These are phyloP conservation scores for Apiospora marii DNA, from an alignment of 2,329 filamentous ascomycete species.

Conservation along the genomic window DNA sequence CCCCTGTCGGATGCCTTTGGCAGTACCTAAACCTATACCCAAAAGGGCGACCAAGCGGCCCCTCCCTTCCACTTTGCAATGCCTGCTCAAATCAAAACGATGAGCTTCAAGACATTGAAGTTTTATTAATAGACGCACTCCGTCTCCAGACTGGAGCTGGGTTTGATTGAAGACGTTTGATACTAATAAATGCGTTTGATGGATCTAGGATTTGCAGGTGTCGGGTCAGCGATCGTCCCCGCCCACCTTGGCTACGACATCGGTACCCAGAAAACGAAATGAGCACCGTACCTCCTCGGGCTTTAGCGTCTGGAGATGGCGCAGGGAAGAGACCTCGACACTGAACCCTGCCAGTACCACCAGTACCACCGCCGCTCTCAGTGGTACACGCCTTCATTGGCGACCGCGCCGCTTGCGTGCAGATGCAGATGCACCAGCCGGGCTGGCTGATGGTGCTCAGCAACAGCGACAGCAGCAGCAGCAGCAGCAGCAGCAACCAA, in stretches of 20 bases:
- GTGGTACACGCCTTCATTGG: conserved; percentile 5
- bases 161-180: neutral
- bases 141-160: neutral
- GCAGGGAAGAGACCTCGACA: conserved; percentile 15
- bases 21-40: neutral
- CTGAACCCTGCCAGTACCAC: neutral
- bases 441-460: neutral
- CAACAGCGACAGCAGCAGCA: neutral
- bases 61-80: conserved; percentile 4
- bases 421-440: conserved; percentile 15
- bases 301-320: conserved; percentile 24
- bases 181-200: neutral
- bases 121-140: conserved; percentile 7
- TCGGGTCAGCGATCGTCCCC: neutral
- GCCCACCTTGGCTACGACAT: conserved; percentile 21
- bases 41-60: neutral
- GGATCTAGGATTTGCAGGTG: conserved; percentile 5
- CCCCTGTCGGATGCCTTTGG: neutral
- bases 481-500: neutral
- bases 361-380: neutral
- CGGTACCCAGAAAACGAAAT: conserved; percentile 27
- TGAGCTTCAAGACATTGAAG: neutral
- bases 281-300: conserved; percentile 26
- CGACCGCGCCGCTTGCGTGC: conserved; percentile 9
- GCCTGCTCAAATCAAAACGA: neutral